Evolutionary conservation across 768 basidiomycete species (phyloP).

Genomic region (Psilocybe cubensis): DNA sequence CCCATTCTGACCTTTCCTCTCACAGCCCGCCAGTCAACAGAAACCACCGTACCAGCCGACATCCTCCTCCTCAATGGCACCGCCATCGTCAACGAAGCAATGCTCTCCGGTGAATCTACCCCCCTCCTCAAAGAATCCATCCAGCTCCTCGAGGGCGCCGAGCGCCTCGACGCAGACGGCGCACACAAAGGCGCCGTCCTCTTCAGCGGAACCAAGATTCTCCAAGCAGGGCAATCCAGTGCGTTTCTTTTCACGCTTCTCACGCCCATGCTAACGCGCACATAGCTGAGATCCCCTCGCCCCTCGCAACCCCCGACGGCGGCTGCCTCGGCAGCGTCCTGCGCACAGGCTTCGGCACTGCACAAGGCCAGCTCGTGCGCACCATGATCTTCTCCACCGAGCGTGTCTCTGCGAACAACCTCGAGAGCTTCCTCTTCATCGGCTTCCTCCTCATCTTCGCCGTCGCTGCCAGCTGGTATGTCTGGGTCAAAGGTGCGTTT

Average conservation of each 20-base stretch:
- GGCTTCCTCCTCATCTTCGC: conserved; percentile 98
- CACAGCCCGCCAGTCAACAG: conserved; percentile 67
- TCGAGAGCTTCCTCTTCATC: conserved; percentile 96
- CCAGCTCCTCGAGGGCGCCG: conserved; percentile 74
- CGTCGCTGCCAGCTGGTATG: conserved; percentile 97
- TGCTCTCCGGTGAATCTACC: conserved; percentile 98
- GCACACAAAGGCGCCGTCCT: conserved; percentile 86
- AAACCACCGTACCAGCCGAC: conserved; percentile 92
- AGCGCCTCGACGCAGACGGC: conserved; percentile 84
- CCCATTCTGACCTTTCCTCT: background rate
- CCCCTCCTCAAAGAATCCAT: conserved; percentile 96
- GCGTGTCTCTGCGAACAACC: conserved; percentile 93
- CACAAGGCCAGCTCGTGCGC: conserved; percentile 95
- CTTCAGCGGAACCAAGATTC: conserved; percentile 96
- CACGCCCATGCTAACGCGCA: background rate
- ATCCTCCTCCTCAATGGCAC: conserved; percentile 91
- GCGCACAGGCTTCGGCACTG: conserved; percentile 95
- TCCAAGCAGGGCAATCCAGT: conserved; percentile 76
- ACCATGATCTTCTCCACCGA: conserved; percentile 99
- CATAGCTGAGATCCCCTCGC: conserved; percentile 39
- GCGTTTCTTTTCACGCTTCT: conserved; percentile 14
- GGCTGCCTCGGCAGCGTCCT: conserved; percentile 93
- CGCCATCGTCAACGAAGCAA: conserved; percentile 98
- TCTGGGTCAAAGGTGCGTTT: conserved; percentile 88
- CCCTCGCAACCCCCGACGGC: conserved; percentile 79